A percentile compares a stretch with the other conserved stretches of the same genome.
Evolutionary conservation across 805 yeast species (phyloP).

Genomic region (Wickerhamomyces alni): DNA sequence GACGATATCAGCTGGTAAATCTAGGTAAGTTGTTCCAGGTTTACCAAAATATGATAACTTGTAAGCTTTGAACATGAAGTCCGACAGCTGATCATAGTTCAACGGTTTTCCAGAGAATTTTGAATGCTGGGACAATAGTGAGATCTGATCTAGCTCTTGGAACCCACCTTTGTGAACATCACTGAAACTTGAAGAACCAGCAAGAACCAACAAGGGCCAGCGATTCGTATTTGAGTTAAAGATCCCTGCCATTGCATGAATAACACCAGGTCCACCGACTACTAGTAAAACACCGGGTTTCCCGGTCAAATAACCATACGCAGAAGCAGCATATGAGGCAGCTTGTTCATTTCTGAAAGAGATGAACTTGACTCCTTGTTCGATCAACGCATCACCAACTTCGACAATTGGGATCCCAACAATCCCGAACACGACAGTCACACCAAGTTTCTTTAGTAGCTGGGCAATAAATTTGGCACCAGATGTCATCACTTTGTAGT

Average conservation of each 20-base stretch:
- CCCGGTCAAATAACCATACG: slow-evolving; percentile 60
- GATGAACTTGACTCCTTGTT: slow-evolving; percentile 48
- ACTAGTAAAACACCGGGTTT: slow-evolving; percentile 62
- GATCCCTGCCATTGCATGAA: slow-evolving; percentile 63
- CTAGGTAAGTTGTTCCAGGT: slow-evolving; percentile 60
- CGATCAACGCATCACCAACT: slow-evolving; percentile 54
- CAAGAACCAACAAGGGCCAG: slow-evolving; percentile 61
- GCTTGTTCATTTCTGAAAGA: slow-evolving; percentile 67
- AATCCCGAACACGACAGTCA: slow-evolving; percentile 56
- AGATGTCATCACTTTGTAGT: slow-evolving; percentile 1
- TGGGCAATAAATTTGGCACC: slow-evolving; percentile 47
- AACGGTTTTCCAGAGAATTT: slow-evolving; percentile 46
- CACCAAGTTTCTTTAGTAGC: slow-evolving; percentile 41
- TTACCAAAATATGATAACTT: slow-evolving; percentile 38
- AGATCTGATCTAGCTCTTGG: slow-evolving; percentile 65
- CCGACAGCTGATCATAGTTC: slow-evolving; percentile 28
- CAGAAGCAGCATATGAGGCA: slow-evolving; percentile 72
- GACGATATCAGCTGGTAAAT: slow-evolving; percentile 58
- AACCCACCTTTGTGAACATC: slow-evolving; percentile 56
- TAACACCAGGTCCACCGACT: slow-evolving; percentile 73
- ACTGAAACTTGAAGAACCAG: slow-evolving; percentile 51
- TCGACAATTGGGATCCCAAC: slow-evolving; percentile 77
- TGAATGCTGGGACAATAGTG: slow-evolving; percentile 39
- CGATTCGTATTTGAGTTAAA: slow-evolving; percentile 56
- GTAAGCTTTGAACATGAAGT: slow-evolving; percentile 40